Percentiles rank a stretch among this genome's conserved stretches.
Evolutionary conservation across 768 basidiomycete species (phyloP).

Genomic region (Boletus barrowsii): DNA sequence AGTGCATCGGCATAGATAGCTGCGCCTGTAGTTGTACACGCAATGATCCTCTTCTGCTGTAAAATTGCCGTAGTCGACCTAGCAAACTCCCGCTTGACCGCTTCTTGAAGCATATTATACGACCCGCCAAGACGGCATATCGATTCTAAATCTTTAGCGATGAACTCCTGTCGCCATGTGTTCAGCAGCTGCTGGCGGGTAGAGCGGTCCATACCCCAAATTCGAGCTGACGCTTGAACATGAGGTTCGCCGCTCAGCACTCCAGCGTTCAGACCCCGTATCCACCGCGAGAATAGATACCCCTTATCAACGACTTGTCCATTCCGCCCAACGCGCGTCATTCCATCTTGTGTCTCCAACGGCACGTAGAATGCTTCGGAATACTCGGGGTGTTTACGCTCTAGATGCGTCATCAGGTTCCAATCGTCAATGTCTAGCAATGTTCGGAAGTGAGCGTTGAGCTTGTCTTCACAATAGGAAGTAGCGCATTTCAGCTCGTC

Average conservation of each 20-base stretch:
- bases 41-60: constrained; percentile 52
- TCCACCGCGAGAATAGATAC: constrained; percentile 53
- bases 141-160: constrained; percentile 29
- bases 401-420: constrained; percentile 40
- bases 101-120: constrained; percentile 38
- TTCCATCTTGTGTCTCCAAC: constrained; percentile 36
- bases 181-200: constrained; percentile 27
- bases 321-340: constrained; percentile 40
- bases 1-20: constrained; percentile 54
- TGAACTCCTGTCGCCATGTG: constrained; percentile 36
- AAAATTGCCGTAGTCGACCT: constrained; percentile 35
- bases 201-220: constrained; percentile 39
- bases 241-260: constrained; percentile 31
- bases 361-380: constrained; percentile 46
- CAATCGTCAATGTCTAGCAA: constrained; percentile 25
- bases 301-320: constrained; percentile 35
- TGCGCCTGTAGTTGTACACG: constrained; percentile 67
- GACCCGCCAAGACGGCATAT: constrained; percentile 25
- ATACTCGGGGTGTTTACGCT: constrained; percentile 43
- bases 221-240: constrained; percentile 23
- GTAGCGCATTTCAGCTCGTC: constrained; percentile 29
- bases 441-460: not conserved
- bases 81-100: constrained; percentile 34
- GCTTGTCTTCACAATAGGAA: constrained; percentile 32
- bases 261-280: constrained; percentile 41